These are phyloP conservation scores for Teratosphaeria zuluensis DNA, from an alignment of 2,329 filamentous ascomycete genomes.

Conservation along the genomic window DNA sequence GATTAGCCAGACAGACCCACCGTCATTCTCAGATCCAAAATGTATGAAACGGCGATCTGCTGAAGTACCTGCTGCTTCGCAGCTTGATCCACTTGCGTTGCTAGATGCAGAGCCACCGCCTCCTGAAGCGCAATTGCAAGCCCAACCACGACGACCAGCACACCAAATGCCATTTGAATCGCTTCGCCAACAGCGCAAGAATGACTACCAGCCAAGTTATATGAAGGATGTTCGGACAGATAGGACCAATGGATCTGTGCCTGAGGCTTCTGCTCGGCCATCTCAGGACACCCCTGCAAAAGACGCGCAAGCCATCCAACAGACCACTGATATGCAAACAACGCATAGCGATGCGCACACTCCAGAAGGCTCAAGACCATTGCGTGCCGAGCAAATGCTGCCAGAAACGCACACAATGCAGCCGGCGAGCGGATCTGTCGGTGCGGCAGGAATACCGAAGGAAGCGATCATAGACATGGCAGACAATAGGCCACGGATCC, in stretches of 20 bases:
- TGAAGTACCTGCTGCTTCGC: constrained; percentile 8
- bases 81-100: background rate
- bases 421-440: background rate
- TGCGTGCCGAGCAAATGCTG: background rate
- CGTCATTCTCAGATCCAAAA: constrained; percentile 16
- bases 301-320: background rate
- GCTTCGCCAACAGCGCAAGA: background rate
- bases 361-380: background rate
- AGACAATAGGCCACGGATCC: background rate
- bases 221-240: background rate
- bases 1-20: background rate
- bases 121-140: background rate
- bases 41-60: constrained; percentile 13
- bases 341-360: background rate
- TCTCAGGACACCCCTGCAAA: background rate
- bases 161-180: background rate
- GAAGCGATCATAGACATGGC: background rate
- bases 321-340: constrained; percentile 1
- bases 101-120: background rate
- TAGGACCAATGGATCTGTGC: background rate
- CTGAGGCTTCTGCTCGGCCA: background rate
- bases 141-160: background rate
- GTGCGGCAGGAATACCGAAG: background rate
- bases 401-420: background rate
- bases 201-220: background rate